Conservation (phyloP, 305 asterid genomes). For the Solanum hybrid region DNA sequence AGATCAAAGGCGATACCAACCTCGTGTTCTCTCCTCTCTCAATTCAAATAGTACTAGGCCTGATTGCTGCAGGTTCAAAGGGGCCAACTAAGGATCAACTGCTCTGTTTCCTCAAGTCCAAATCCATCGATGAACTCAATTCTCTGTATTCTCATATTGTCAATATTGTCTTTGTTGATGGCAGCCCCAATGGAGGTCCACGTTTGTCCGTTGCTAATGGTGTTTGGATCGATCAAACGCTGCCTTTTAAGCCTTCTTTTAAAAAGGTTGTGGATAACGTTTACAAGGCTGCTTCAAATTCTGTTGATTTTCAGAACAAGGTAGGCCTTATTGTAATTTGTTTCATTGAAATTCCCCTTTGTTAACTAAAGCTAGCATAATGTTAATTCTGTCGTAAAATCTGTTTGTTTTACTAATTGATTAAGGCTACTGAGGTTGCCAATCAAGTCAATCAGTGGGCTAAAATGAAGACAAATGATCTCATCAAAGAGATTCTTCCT, state of each 20-base stretch:
- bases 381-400: constrained; percentile 7
- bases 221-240: constrained; percentile 54
- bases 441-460: constrained; percentile 62
- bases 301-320: constrained; percentile 54
- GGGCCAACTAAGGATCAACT: background rate
- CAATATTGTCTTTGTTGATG: constrained; percentile 36
- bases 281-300: constrained; percentile 36
- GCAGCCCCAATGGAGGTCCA: constrained; percentile 53
- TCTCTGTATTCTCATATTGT: constrained; percentile 36
- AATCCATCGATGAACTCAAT: constrained; percentile 30
- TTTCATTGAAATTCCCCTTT: background rate
- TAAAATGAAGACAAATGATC: constrained; percentile 53
- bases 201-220: constrained; percentile 51
- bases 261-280: constrained; percentile 27
- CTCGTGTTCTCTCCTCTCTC: background rate
- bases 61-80: background rate
- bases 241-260: constrained; percentile 36
- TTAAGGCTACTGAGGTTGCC: constrained; percentile 43
- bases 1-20: background rate
- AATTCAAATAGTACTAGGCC: background rate
- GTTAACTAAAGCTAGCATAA: background rate
- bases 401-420: background rate
- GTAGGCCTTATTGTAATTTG: background rate
- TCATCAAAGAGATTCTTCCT: constrained; percentile 66
- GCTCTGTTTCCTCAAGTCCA: constrained; percentile 17